Evolutionary conservation across 2,329 filamentous ascomycete genomes (phyloP), one percentile per base, ranked within the genome.

Genomic region (Penicillium sp.): DNA sequence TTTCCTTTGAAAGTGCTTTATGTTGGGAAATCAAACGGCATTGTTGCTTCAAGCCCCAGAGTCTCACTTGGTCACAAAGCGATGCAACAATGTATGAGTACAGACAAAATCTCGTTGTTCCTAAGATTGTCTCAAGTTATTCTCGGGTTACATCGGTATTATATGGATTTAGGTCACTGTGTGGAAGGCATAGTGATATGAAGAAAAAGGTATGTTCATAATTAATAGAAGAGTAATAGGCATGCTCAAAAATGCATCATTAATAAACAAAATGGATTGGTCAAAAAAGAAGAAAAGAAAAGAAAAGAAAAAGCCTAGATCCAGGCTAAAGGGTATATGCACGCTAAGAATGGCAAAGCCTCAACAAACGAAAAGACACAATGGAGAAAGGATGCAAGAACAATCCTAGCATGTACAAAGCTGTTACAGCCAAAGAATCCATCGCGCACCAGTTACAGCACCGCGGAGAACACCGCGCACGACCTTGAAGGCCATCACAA

Each of bases 401-500:
- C 4, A 29, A 16, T 32, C n/a, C 8, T 9, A 11, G 9, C 8
- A 16, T 34, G 31, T 11, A 34, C 31, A 34, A 34, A 18, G 14
- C 16, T 4, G 29, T 72, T 67, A 87, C 56, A 93, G 67, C 87
- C 87, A 95, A 53, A 95, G 71, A 64, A 96, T 69, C 91, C 91
- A 97, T 62, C 78, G 77, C n/a, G 86, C 74, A 8, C 79, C 77
- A 9, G 74, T 70, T 40, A 81, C 72, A 0, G 80, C 61, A 2
- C 82, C 82, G 37, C 78, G 78, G 36, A 84, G 77, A 1, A 85
- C 57, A 9, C 83, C 82, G 49, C 82, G 72, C 28, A 86, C 70
- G 11, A 87, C 67, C 49, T 87, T 80, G 42, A 86, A 74, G 20
- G 91, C 74, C 65, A 89, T 86, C 20, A 96, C 90, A 27, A 95